Evolutionary conservation across 2,329 filamentous ascomycete species (phyloP), one percentile per base, ranked within the genome.

Genomic region (Neofusicoccum umdonicola): DNA sequence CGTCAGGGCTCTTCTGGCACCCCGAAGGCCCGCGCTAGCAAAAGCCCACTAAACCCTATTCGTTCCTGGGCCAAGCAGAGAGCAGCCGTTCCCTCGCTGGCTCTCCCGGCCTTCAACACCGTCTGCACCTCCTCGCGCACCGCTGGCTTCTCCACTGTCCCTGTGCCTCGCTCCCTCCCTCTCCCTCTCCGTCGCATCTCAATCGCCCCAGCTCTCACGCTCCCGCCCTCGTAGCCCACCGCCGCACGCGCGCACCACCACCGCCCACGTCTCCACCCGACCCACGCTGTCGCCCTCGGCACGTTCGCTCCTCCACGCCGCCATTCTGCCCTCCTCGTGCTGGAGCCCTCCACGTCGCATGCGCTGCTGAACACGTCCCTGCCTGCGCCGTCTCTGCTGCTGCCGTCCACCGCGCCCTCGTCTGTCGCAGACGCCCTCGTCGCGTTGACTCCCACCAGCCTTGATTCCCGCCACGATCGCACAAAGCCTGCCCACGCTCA

Each of bases 401-500:
- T 27, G 37, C 35, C 37, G 34, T 22, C 44, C 8, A 42, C 35
- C 19, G 22, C 37, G 37, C 39, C 60, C 12, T 34, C 47, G 37
- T 31, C 48, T 41, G n/a, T 52, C 61, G 61, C 61, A 56, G 17
- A 22, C 61, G 39, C 27, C 61, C 50, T 47, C 39, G 50, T 63
- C 61, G 61, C 61, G 48, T 63, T 41, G 41, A 54, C 48, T 39
- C 61, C 17, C 42, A 37, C 13, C 15, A 54, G 50, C 61, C 61
- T 63, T 54, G 48, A 45, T 41, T 39, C 61, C 17, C 41, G 61
- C 61, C 50, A 54, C 62, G 52, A 64, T 58, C 62, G 62, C 52
- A 57, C 42, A 48, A 64, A 47, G 41, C 51, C 52, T 51, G 42
- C 44, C 31, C 13, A 8, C 22, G 35, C 52, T 39, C 34, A 47